phyloP scores from a whole-genome alignment of 2,329 filamentous ascomycete species.

The Fusarium foetens region DNA sequence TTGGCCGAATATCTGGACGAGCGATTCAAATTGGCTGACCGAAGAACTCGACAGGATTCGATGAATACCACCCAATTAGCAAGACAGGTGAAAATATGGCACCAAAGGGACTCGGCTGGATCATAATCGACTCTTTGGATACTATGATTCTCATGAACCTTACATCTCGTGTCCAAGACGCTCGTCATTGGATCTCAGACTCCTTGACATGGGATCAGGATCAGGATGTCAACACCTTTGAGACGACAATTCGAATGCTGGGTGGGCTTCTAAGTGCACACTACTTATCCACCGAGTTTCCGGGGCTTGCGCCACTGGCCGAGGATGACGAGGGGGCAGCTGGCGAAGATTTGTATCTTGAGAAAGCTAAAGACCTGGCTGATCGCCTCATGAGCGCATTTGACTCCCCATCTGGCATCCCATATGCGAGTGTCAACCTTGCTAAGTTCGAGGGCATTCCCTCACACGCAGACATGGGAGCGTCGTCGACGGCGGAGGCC shows the following conservation, averaged over 20 bases:
- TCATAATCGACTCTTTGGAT: conserved; percentile 94
- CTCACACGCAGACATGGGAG: conserved; percentile 86
- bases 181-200: conserved; percentile 87
- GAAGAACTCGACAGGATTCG: conserved; percentile 66
- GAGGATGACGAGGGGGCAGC: conserved; percentile 77
- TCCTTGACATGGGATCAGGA: conserved; percentile 88
- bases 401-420: conserved; percentile 85
- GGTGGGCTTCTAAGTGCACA: conserved; percentile 93
- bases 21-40: conserved; percentile 41
- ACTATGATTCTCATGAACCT: conserved; percentile 99
- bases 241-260: conserved; percentile 97
- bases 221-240: conserved; percentile 96
- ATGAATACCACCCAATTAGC: conserved; percentile 86
- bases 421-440: conserved; percentile 90
- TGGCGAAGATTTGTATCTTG: conserved; percentile 92
- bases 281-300: conserved; percentile 88
- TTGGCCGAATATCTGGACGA: background rate
- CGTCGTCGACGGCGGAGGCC: conserved; percentile 93
- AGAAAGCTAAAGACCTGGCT: conserved; percentile 93
- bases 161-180: conserved; percentile 83
- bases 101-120: conserved; percentile 91
- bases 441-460: conserved; percentile 78
- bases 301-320: conserved; percentile 77
- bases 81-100: conserved; percentile 88
- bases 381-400: conserved; percentile 89